A percentile compares a stretch with the other conserved stretches of the same genome.
These are phyloP conservation scores for Poteriospumella lacustris DNA, from an alignment of 108 stramenopile species.

Conservation along the genomic window DNA sequence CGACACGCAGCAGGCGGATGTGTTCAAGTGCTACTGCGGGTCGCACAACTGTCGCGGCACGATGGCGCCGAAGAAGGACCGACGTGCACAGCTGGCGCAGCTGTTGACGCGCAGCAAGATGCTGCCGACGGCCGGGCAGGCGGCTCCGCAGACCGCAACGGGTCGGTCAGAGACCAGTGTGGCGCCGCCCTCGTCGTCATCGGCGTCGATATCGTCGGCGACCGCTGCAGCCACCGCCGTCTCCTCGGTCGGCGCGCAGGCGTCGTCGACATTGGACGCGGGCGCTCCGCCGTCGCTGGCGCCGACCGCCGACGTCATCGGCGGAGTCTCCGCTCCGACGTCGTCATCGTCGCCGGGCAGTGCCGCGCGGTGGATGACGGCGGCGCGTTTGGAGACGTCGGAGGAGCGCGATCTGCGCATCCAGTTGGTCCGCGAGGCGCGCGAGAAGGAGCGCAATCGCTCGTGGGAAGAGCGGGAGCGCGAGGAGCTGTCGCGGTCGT, in stretches of 20 bases:
- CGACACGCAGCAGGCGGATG: slow-evolving; percentile 38
- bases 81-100: background rate
- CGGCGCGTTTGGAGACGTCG: background rate
- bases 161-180: background rate
- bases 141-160: background rate
- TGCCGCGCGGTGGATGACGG: too few species aligned
- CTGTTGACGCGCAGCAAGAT: background rate
- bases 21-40: slow-evolving; percentile 45
- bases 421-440: background rate
- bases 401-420: background rate
- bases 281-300: too few species aligned
- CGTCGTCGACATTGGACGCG: too few species aligned
- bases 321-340: too few species aligned
- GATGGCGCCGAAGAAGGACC: slow-evolving; percentile 42
- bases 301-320: too few species aligned
- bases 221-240: too few species aligned
- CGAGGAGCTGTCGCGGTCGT: slow-evolving; percentile 7
- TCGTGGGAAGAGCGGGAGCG: background rate
- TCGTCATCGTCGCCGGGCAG: too few species aligned
- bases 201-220: too few species aligned
- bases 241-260: too few species aligned
- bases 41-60: slow-evolving; percentile 46
- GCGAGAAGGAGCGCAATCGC: background rate
- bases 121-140: background rate
- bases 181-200: background rate